Percentiles rank a stretch among this genome's conserved stretches.
phyloP scores from a whole-genome alignment of 164 flowering plant species.

The Chimonanthus praecox region DNA sequence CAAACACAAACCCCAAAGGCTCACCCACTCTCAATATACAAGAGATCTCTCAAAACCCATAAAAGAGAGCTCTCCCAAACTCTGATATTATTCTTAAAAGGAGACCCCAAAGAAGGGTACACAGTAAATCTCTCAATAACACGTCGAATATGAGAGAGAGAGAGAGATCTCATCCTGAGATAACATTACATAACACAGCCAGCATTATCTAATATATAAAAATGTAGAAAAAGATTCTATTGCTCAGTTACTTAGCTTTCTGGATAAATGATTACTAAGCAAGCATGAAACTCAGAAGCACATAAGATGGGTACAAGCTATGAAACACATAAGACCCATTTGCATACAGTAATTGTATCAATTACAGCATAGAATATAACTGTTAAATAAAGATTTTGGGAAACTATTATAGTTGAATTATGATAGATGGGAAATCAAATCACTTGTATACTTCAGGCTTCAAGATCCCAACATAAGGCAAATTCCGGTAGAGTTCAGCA shows the following conservation, averaged over 20 bases:
- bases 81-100: too few species aligned
- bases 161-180: too few species aligned
- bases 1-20: too few species aligned
- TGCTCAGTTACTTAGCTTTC: neutral
- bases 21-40: too few species aligned
- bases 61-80: too few species aligned
- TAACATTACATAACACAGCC: too few species aligned
- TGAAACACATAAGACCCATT: neutral
- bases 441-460: slow-evolving; percentile 67
- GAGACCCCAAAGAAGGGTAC: too few species aligned
- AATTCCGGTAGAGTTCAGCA: slow-evolving; percentile 79
- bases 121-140: too few species aligned
- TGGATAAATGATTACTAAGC: neutral
- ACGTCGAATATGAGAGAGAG: too few species aligned
- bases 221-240: neutral
- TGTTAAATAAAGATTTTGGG: neutral
- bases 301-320: neutral
- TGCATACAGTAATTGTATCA: neutral
- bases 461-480: slow-evolving; percentile 87
- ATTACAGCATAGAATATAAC: neutral
- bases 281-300: neutral
- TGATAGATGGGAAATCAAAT: neutral
- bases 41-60: too few species aligned
- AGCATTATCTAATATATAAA: neutral
- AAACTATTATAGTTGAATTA: neutral